Base-by-base conservation (phyloP, 257 asterid species). In the Solanum etuberosum region DNA sequence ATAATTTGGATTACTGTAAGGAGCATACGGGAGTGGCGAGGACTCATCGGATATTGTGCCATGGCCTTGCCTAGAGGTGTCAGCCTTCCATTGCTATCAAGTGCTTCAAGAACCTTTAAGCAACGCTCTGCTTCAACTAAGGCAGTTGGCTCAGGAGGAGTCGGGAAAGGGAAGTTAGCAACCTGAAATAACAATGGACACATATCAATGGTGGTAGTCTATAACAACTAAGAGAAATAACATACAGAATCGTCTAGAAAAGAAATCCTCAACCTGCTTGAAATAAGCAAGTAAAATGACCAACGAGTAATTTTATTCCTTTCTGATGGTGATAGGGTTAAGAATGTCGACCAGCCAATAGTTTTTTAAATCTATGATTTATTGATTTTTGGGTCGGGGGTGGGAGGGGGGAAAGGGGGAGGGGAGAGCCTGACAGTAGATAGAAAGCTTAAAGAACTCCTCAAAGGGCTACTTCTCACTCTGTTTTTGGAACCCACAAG, bases 11-110 rank as follows among this genome's bases (percentile, higher is more conserved):
- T 92, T 78, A 94, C 98, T 16, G 98, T 95, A 86, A 97, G 99
- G 88, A 97, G 99, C 98, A 95, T 94, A 86, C 98, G 94, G 77
- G 99, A 97, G 90, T 97, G 99, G 65, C 99, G 98, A 87, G 99
- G 99, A 84, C 95, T 94, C 99, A 97, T 93, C 1, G 99, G 99
- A 90, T 92, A 97, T 38, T 91, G 96, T 88, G 99, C 94, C 99
- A 97, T 97, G 89, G 98, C 98, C 90, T 91, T 95, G 78, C 99
- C 99, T n/a, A 94, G 89, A 84, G 91, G 89, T 4, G 98, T 97
- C 87, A 97, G 85, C 87, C 92, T 90, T 88, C 98, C 98, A 43
- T 94, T 90, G 85, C 71, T 90, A 88, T 95, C 98, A 51, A 97
- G 94, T 88, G 99, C 99, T 90, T 92, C 98, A 77, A 97, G 98